Base-by-base conservation (phyloP, 805 yeast species). In the Suhomyces xylopsoci region DNA sequence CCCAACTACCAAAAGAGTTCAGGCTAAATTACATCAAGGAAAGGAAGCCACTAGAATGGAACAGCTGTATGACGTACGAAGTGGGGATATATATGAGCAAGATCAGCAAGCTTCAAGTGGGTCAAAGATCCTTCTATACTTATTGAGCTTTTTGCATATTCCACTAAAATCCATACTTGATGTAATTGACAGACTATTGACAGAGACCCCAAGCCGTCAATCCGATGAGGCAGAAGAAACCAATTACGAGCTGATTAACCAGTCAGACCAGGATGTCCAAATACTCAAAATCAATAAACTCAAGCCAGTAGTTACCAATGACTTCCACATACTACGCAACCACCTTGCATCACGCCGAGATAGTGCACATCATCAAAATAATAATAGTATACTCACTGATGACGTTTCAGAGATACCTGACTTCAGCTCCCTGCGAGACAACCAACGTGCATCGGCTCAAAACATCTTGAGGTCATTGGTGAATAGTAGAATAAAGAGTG, bases 321-420 rank as follows among this genome's bases (percentile, higher is more conserved):
- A 51, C 17, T 55, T 42, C 32, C 55, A 52, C 28, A 22, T 53
- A 4, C 45, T 51, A 2, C 50, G 47, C 20, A 26, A 42, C n/a
- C 14, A 41, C 7, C 10, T 26, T 14, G 32, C 17, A 15, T 10
- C 19, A 46, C 15, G 10, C 20, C 5, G n/a, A 17, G 24, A 38
- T 3, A n/a, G 30, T n/a, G n/a, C 22, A 7, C 3, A 25, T 20
- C 32, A 46, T 5, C 32, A 32, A 5, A 50, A 44, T 42, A 42
- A 56, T 26, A 55, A 55, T 32, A 57, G 58, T 48, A 51, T 55
- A 10, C 50, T 57, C 12, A 14, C 50, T 12, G 58, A 51, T 26
- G 49, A 45, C 15, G 55, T 26, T 9, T 48, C 51, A 25, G 47
- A 25, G 3, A 10, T 48, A 10, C 45, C 17, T 3, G 41, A 38